Conservation (phyloP, 176 grass and related monocot genomes). For the Eremochloa ophiuroides region DNA sequence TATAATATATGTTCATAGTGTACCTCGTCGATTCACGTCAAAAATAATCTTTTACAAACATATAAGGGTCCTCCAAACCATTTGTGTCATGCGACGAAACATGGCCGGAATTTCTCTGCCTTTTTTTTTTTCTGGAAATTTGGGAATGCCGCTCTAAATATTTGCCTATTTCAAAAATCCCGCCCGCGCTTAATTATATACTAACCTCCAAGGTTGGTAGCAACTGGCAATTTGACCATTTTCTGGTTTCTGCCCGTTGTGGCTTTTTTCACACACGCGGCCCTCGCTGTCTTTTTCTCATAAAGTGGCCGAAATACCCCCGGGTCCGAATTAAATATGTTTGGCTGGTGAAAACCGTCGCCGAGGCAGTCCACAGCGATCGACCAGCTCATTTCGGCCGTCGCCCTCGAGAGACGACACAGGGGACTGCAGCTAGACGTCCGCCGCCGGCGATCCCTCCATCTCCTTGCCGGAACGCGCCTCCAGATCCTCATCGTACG, state of each 20-base stretch:
- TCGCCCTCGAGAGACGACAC: neutral
- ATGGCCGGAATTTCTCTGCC: neutral
- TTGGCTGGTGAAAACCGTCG: neutral
- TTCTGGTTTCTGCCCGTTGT: neutral
- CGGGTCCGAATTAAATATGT: neutral
- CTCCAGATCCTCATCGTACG: neutral
- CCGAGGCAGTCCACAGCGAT: neutral
- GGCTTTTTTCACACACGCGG: neutral
- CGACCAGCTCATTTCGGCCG: neutral
- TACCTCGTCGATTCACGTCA: too few species aligned
- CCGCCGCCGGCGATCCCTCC: neutral
- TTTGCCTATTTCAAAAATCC: neutral
- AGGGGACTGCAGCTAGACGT: neutral
- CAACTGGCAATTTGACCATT: too few species aligned
- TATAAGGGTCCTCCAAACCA: too few species aligned
- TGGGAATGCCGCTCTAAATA: neutral
- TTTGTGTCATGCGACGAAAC: too few species aligned
- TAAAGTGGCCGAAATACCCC: neutral
- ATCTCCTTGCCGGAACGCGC: neutral
- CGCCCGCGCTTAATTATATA: neutral
- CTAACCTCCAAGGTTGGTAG: too few species aligned
- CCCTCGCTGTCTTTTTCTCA: neutral
- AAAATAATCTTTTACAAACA: too few species aligned
- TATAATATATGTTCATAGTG: too few species aligned
- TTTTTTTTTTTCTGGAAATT: neutral